Evolutionary conservation across 2,329 filamentous ascomycete species (phyloP).

Genomic region (Neofusicoccum parvum): DNA sequence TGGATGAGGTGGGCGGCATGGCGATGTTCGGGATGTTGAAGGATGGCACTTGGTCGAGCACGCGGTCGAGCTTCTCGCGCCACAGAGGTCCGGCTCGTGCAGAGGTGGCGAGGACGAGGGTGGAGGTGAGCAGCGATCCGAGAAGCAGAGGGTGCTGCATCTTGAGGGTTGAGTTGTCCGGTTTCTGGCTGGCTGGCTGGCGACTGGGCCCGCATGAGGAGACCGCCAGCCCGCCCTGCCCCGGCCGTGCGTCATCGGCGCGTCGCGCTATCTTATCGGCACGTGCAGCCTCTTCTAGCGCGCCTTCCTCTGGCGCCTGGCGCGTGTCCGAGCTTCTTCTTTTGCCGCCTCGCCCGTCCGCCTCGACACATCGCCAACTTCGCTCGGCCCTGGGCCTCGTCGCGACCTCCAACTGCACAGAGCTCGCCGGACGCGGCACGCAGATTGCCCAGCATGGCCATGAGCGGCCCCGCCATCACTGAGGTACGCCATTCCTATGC

Average conservation of each 20-base stretch:
- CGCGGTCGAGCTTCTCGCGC: constrained; percentile 30
- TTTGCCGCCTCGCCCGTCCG: neutral
- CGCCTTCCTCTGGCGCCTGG: neutral
- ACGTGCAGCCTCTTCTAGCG: neutral
- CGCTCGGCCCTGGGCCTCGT: neutral
- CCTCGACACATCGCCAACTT: neutral
- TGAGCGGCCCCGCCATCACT: neutral
- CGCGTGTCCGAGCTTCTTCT: constrained; percentile 6
- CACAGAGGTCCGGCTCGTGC: constrained; percentile 35
- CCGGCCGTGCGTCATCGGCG: constrained; percentile 15
- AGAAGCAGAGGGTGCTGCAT: constrained; percentile 10
- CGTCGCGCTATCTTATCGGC: neutral
- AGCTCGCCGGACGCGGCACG: neutral
- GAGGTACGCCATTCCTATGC: neutral
- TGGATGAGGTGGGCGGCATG: constrained; percentile 30
- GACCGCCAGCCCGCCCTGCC: neutral
- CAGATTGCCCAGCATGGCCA: neutral
- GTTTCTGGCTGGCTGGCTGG: neutral
- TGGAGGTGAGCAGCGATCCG: neutral
- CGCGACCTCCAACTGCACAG: neutral
- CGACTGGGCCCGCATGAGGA: neutral
- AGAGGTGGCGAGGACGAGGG: constrained; percentile 31
- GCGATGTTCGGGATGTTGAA: constrained; percentile 25
- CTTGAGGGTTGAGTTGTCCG: constrained; percentile 3
- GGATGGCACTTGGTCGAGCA: constrained; percentile 31